phyloP scores from a whole-genome alignment of 441 rosid genomes.

The Erodium trifolium region DNA sequence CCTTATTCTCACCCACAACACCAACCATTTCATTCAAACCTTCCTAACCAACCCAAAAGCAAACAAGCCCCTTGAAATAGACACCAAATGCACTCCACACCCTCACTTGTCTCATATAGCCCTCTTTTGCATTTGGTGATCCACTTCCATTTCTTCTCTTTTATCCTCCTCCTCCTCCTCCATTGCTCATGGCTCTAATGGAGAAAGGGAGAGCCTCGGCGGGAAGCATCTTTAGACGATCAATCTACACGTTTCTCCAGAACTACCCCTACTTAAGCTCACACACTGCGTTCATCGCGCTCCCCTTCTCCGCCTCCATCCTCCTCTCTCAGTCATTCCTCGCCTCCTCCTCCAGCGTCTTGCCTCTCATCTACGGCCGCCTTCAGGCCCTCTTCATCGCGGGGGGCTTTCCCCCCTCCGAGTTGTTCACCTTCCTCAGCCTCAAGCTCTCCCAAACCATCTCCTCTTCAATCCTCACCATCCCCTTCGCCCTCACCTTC shows the following conservation, averaged over 20 bases:
- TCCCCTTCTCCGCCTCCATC: constrained; percentile 52
- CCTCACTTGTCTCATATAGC: too few species aligned
- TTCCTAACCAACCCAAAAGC: constrained; percentile 1
- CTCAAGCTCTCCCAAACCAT: constrained; percentile 72
- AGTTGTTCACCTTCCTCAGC: constrained; percentile 47
- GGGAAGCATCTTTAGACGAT: constrained; percentile 48
- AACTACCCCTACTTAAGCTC: constrained; percentile 54
- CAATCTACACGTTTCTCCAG: constrained; percentile 51
- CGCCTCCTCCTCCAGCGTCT: constrained; percentile 25
- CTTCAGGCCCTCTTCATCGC: constrained; percentile 43
- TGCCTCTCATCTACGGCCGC: constrained; percentile 30
- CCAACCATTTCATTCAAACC: constrained; percentile 18
- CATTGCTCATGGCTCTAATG: not conserved
- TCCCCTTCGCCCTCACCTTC: constrained; percentile 70
- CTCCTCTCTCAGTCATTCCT: constrained; percentile 39
- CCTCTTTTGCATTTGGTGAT: too few species aligned
- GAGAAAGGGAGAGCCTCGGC: constrained; percentile 33
- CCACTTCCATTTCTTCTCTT: not conserved
- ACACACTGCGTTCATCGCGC: constrained; percentile 37
- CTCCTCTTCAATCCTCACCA: constrained; percentile 36
- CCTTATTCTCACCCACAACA: constrained; percentile 10
- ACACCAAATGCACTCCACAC: not conserved
- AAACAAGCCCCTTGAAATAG: constrained; percentile 12
- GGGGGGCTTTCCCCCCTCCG: constrained; percentile 63
- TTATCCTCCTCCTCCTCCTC: not conserved